Base-by-base conservation (phyloP, 352 stramenopile species). In the Pythium pectinolyticum region DNA sequence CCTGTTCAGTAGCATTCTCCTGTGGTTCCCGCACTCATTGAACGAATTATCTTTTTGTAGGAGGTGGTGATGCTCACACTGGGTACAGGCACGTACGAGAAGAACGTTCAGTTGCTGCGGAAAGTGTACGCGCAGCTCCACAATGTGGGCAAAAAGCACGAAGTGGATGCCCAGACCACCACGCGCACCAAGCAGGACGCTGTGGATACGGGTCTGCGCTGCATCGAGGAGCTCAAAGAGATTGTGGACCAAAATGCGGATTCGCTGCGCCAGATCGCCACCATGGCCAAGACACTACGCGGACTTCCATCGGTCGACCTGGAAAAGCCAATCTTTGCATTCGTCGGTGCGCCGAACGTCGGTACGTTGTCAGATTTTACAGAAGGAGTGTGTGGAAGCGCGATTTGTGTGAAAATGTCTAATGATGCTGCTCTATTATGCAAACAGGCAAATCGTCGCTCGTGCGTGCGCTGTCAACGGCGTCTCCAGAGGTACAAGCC, bases 261-360 rank as follows among this genome's bases (percentile, higher is more conserved):
- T 28, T 45, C 50, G 30, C 59, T 78, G 10, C 58, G 59, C 9
- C 49, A 75, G 37, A 63, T 75, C 41, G 67, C 67, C 10, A 55
- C 32, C 5, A 75, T 75, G 67, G 56, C 67, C 51, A 75, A 75
- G 84, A 78, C 77, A 19, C 67, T 95, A 52, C 84, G 86, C 54
- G 81, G 80, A 4, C 63, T 95, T 25, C 86, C 86, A 50, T 83
- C 81, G 28, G 80, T 95, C 15, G 84, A 95, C 52, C 57, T 95
- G 14, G 77, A 90, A 3, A 88, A 85, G 22, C 81, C 86, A 17
- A 90, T 94, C 52, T 94, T 95, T 60, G 85, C 84, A 5, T 92
- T 95, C 37, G 86, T 94, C 14, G 86, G 86, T 14, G 82, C 84
- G 1, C 84, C 86, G 2, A 95, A 95, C 59, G 86, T 95, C 57